phyloP scores from a whole-genome alignment of 257 asterid genomes.

The Lithospermum erythrorhizon region DNA sequence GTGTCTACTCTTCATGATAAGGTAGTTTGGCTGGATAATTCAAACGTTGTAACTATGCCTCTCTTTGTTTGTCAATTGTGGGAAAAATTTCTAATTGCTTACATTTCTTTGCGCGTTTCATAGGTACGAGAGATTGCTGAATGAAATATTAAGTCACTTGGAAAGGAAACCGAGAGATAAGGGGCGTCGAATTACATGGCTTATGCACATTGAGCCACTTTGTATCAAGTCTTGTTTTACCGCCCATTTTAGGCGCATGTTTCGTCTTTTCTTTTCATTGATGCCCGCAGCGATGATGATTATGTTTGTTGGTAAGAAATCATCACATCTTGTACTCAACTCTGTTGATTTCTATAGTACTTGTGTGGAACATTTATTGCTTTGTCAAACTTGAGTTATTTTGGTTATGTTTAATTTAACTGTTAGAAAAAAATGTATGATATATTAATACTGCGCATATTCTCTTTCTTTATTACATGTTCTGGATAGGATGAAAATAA shows the following conservation, averaged over 20 bases:
- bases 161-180: constrained; percentile 90
- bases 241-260: constrained; percentile 77
- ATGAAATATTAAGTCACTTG: constrained; percentile 78
- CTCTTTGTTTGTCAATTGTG: background rate
- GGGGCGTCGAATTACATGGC: constrained; percentile 76
- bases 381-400: background rate
- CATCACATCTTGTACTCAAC: constrained; percentile 11
- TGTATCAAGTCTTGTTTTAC: constrained; percentile 58
- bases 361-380: background rate
- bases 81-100: background rate
- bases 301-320: constrained; percentile 59
- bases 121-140: constrained; percentile 82
- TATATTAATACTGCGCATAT: background rate
- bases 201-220: constrained; percentile 59
- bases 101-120: background rate
- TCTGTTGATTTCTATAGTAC: background rate
- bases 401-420: background rate
- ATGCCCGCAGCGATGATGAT: constrained; percentile 81
- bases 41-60: background rate
- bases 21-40: no score
- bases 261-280: constrained; percentile 84
- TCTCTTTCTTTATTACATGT: constrained; percentile 41
- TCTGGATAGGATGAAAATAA: constrained; percentile 46
- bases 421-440: background rate
- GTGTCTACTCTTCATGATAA: background rate